Percentiles rank a stretch among this genome's conserved stretches.
Conservation (phyloP, 2,329 filamentous ascomycete genomes). For the Fusarium sp. region DNA sequence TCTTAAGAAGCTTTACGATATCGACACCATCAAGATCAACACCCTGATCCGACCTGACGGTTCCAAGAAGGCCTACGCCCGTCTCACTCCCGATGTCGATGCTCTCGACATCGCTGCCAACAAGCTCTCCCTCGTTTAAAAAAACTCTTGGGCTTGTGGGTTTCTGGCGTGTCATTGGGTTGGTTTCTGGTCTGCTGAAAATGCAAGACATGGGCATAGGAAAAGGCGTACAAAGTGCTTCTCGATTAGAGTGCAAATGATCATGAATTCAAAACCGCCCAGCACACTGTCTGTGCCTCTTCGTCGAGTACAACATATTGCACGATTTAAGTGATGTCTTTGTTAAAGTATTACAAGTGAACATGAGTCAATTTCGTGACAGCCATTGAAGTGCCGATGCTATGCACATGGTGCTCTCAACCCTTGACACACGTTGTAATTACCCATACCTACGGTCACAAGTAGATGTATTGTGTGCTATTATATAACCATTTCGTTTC, state of each 20-base stretch:
- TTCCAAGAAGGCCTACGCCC: conserved; percentile 98
- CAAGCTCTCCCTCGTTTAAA: conserved; percentile 97
- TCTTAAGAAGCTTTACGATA: conserved; percentile 99
- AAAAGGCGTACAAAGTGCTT: conserved; percentile 54
- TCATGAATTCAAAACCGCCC: conserved; percentile 53
- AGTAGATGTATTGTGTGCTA: background rate
- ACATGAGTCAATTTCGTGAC: background rate
- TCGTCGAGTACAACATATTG: conserved; percentile 15
- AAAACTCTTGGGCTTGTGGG: conserved; percentile 46
- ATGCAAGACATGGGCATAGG: conserved; percentile 56
- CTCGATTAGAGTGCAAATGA: conserved; percentile 54
- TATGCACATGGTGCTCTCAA: background rate
- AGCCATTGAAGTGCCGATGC: background rate
- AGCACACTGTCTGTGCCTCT: conserved; percentile 32
- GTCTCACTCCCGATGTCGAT: conserved; percentile 95
- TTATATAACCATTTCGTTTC: background rate
- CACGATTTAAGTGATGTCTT: conserved; percentile 1
- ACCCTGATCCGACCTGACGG: conserved; percentile 98
- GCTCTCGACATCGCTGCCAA: conserved; percentile 99
- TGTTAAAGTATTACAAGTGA: background rate
- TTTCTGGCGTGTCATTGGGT: conserved; percentile 54
- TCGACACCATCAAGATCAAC: conserved; percentile 99
- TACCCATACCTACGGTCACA: background rate
- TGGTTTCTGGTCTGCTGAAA: conserved; percentile 57
- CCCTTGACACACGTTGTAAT: background rate